A percentile compares a stretch with the other conserved stretches of the same genome.
phyloP scores from a whole-genome alignment of 2,329 filamentous ascomycete species.

The Fusarium compactum region DNA sequence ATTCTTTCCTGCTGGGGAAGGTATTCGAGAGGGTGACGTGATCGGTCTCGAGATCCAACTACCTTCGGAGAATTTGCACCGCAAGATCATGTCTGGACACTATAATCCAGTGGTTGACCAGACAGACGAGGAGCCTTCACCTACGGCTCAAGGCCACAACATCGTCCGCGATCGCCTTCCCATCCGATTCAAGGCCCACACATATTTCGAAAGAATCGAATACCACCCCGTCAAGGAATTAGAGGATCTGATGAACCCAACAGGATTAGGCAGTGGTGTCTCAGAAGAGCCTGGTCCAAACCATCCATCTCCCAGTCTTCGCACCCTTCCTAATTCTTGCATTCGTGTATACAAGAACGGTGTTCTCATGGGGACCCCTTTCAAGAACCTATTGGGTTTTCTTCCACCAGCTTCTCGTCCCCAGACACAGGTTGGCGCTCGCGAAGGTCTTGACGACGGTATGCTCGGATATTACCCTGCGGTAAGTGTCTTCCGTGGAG shows the following conservation, averaged over 20 bases:
- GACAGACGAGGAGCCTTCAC: conserved; percentile 66
- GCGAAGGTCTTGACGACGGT: conserved; percentile 92
- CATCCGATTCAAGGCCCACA: conserved; percentile 91
- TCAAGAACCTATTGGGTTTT: conserved; percentile 89
- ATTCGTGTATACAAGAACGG: conserved; percentile 97
- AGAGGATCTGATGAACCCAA: conserved; percentile 82
- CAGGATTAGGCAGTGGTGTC: conserved; percentile 57
- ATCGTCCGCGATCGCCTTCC: conserved; percentile 95
- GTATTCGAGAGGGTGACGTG: conserved; percentile 90
- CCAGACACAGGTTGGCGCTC: conserved; percentile 76
- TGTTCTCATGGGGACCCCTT: conserved; percentile 84
- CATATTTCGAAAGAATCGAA: conserved; percentile 93
- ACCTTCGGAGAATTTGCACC: conserved; percentile 85
- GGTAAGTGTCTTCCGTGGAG: conserved; percentile 90
- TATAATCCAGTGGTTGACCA: conserved; percentile 89
- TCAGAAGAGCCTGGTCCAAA: conserved; percentile 75
- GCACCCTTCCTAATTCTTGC: conserved; percentile 85
- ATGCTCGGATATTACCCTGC: conserved; percentile 96
- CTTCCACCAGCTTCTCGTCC: conserved; percentile 88
- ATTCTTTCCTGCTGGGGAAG: conserved; percentile 82
- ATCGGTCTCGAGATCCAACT: conserved; percentile 94
- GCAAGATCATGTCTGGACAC: conserved; percentile 86
- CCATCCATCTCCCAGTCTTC: conserved; percentile 78
- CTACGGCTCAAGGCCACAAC: conserved; percentile 74
- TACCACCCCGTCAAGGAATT: conserved; percentile 90